These are phyloP conservation scores for Acanthamoeba lenticulata DNA, from an alignment of 208 protist genomes.

Conservation along the genomic window DNA sequence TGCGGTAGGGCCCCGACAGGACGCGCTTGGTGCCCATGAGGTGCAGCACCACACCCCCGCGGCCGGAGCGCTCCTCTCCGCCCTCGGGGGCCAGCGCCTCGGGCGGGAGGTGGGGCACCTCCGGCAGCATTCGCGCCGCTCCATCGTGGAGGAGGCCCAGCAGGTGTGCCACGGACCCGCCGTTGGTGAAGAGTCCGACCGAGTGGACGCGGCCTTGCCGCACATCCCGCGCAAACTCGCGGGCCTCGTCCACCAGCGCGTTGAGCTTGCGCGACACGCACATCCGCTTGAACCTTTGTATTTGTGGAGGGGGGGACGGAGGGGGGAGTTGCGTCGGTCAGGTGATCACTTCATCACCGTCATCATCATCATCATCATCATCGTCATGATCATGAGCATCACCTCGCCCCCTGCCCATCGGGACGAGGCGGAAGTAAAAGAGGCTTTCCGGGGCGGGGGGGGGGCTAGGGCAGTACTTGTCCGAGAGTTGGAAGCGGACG, in stretches of 20 bases:
- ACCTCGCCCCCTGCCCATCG: no score
- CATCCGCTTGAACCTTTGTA: neutral
- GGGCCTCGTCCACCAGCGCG: neutral
- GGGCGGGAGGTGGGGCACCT: neutral
- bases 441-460: neutral
- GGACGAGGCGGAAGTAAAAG: no score
- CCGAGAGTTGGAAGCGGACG: conserved; percentile 28
- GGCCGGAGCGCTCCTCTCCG: neutral
- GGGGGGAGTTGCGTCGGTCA: neutral
- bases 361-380: no score
- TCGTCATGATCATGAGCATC: no score
- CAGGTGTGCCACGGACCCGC: neutral
- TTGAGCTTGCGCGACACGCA: neutral
- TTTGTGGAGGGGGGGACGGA: neutral
- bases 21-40: neutral
- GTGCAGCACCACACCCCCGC: neutral
- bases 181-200: neutral
- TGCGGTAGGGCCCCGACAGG: neutral
- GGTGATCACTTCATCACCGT: no score
- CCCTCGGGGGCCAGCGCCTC: neutral
- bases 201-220: neutral
- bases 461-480: neutral
- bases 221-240: neutral
- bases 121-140: neutral
- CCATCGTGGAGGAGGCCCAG: neutral